Conservation (phyloP, 306 rosid genomes). For the Dryas octopetala region DNA sequence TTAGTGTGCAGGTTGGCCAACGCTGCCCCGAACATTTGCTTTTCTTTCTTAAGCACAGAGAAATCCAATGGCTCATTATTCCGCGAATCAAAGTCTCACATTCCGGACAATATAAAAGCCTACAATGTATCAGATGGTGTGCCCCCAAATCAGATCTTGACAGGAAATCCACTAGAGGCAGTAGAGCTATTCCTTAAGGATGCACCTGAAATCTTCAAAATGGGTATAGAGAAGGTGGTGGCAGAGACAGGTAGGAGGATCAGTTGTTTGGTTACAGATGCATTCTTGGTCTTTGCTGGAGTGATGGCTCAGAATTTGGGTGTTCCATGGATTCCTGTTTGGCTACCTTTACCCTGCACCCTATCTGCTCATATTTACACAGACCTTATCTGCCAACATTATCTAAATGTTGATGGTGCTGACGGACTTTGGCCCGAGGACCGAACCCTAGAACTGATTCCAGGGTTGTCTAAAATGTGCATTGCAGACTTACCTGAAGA, state of each 20-base stretch:
- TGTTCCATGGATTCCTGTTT: slow-evolving; percentile 55
- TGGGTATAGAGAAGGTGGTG: slow-evolving; percentile 23
- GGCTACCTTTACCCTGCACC: slow-evolving; percentile 29
- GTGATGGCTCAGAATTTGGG: slow-evolving; percentile 29
- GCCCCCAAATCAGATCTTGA: slow-evolving; percentile 18
- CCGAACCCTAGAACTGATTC: slow-evolving; percentile 37
- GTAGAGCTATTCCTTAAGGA: slow-evolving; percentile 32
- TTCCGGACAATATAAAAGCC: slow-evolving; percentile 2
- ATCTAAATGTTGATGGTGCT: neutral
- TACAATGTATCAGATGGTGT: slow-evolving; percentile 33
- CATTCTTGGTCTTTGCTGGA: slow-evolving; percentile 10
- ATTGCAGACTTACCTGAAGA: slow-evolving; percentile 38
- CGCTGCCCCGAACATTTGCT: slow-evolving; percentile 25
- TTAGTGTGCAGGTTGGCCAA: slow-evolving; percentile 29
- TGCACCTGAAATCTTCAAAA: slow-evolving; percentile 30
- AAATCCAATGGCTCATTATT: slow-evolving; percentile 19
- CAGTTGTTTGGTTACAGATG: slow-evolving; percentile 27
- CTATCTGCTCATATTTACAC: slow-evolving; percentile 40
- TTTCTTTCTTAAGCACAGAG: slow-evolving; percentile 35
- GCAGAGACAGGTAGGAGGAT: slow-evolving; percentile 17
- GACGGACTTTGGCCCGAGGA: neutral
- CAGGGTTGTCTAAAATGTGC: slow-evolving; percentile 36
- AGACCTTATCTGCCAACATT: slow-evolving; percentile 21
- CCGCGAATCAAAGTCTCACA: neutral
- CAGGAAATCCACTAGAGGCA: slow-evolving; percentile 16